phyloP scores from a whole-genome alignment of 768 basidiomycete species.

The Rubroboletus satanas region DNA sequence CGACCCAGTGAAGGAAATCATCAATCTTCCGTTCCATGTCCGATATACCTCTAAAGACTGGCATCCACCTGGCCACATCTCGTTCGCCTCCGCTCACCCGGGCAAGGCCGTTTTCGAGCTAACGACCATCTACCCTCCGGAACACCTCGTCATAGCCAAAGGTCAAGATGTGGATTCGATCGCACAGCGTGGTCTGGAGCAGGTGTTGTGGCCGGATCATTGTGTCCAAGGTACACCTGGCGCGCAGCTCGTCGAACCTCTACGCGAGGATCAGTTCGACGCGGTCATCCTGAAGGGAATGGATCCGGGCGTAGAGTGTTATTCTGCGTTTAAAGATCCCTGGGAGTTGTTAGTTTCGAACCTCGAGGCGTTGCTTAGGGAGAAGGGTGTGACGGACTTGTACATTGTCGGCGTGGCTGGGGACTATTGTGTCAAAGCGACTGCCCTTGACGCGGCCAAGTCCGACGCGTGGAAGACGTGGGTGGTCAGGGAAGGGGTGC shows the following conservation, averaged over 20 bases:
- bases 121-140: slow-evolving; percentile 35
- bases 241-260: slow-evolving; percentile 53
- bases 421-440: slow-evolving; percentile 71
- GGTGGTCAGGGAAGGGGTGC: slow-evolving; percentile 48
- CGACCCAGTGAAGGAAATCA: slow-evolving; percentile 50
- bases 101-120: slow-evolving; percentile 37
- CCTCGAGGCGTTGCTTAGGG: slow-evolving; percentile 41
- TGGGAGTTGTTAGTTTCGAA: slow-evolving; percentile 46
- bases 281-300: slow-evolving; percentile 52
- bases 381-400: slow-evolving; percentile 49
- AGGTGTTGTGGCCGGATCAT: slow-evolving; percentile 80
- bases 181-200: slow-evolving; percentile 33
- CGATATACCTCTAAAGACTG: slow-evolving; percentile 56
- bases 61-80: slow-evolving; percentile 63
- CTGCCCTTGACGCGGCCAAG: slow-evolving; percentile 51
- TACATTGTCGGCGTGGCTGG: slow-evolving; percentile 69
- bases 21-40: slow-evolving; percentile 50
- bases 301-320: slow-evolving; percentile 63
- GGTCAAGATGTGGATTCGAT: slow-evolving; percentile 18
- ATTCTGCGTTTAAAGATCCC: slow-evolving; percentile 73
- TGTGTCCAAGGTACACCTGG: slow-evolving; percentile 63
- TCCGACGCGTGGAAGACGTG: slow-evolving; percentile 45
- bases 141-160: slow-evolving; percentile 29
- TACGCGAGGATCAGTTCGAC: slow-evolving; percentile 42
- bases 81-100: slow-evolving; percentile 57